These are phyloP conservation scores for Leccinum fibrillosum DNA, from an alignment of 768 basidiomycete species.

Conservation along the genomic window DNA sequence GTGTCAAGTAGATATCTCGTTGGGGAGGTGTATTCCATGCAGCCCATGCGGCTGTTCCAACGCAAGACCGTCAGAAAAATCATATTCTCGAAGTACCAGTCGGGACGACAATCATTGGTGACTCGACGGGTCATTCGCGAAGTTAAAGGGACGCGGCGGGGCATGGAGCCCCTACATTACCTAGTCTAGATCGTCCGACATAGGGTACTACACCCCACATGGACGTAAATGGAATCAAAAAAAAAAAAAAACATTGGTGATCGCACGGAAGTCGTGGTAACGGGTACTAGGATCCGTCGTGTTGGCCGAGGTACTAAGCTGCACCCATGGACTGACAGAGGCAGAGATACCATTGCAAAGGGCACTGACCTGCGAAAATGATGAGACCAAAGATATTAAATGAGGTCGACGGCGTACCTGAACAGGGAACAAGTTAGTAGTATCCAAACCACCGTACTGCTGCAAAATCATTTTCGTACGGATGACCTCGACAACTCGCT, in stretches of 20 bases:
- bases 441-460: constrained; percentile 76
- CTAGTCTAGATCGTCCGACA: too few species aligned
- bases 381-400: neutral
- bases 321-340: constrained; percentile 79
- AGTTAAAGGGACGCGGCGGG: too few species aligned
- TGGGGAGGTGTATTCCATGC: constrained; percentile 74
- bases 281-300: constrained; percentile 67
- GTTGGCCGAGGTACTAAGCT: constrained; percentile 64
- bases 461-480: constrained; percentile 69
- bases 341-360: constrained; percentile 87
- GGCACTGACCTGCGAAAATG: constrained; percentile 66
- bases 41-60: constrained; percentile 84
- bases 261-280: constrained; percentile 96
- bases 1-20: constrained; percentile 48
- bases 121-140: too few species aligned
- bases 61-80: constrained; percentile 90
- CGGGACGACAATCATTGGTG: constrained; percentile 87
- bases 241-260: too few species aligned
- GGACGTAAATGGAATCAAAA: too few species aligned
- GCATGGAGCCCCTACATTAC: too few species aligned
- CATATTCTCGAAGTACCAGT: constrained; percentile 99
- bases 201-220: too few species aligned
- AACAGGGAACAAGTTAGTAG: constrained; percentile 86
- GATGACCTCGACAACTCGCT: constrained; percentile 66
- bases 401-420: constrained; percentile 53